Evolutionary conservation across 2,329 filamentous ascomycete species (phyloP).

Genomic region (Ascochyta viciae-villosae): DNA sequence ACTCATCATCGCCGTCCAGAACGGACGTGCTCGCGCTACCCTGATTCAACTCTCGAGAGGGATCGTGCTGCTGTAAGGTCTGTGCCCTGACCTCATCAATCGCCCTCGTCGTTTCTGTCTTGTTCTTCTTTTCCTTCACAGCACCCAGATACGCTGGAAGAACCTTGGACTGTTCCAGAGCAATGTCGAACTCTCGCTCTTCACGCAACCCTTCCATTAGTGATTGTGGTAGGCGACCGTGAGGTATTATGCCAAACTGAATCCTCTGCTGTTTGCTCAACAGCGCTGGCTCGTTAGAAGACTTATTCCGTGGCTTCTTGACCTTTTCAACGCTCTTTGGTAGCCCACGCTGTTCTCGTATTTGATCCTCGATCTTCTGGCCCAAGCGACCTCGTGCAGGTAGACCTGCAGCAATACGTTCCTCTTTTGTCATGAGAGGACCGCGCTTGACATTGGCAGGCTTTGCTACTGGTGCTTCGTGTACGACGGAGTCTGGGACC

Average conservation of each 20-base stretch:
- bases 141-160: slow-evolving; percentile 18
- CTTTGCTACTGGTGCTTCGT: neutral
- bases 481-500: slow-evolving; percentile 9
- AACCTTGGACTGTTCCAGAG: slow-evolving; percentile 27
- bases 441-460: slow-evolving; percentile 13
- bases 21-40: neutral
- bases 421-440: slow-evolving; percentile 38
- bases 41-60: neutral
- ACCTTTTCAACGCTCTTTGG: slow-evolving; percentile 19
- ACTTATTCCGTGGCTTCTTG: slow-evolving; percentile 26
- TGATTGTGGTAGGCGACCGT: slow-evolving; percentile 33
- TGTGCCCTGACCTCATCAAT: slow-evolving; percentile 11
- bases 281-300: slow-evolving; percentile 26
- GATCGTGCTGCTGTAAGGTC: slow-evolving; percentile 8
- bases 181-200: slow-evolving; percentile 27
- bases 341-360: slow-evolving; percentile 34
- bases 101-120: neutral
- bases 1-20: neutral
- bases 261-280: slow-evolving; percentile 37
- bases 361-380: slow-evolving; percentile 30
- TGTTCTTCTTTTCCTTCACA: slow-evolving; percentile 4
- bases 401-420: slow-evolving; percentile 35
- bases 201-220: slow-evolving; percentile 35
- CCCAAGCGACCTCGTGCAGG: slow-evolving; percentile 35
- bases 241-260: slow-evolving; percentile 31